Base-by-base conservation (phyloP, 140 eudicot genomes). In the Oenanthe javanica region DNA sequence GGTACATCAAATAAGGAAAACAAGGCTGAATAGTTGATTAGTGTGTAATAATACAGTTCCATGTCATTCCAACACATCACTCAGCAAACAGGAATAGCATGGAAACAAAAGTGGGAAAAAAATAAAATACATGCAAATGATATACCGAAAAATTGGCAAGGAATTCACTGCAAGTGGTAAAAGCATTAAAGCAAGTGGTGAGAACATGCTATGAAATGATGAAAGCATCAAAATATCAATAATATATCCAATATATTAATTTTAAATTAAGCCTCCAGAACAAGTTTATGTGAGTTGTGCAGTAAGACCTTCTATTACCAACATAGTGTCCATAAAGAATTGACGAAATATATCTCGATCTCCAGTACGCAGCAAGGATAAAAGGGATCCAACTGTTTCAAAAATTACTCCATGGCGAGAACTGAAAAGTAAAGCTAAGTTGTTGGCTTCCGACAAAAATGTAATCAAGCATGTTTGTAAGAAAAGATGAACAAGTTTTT, bases 261-360 rank as follows among this genome's bases (percentile, higher is more conserved):
- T 15, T 15, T 64, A 48, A 31, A 13, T 21, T n/a, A 78, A 21
- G 42, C 73, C 50, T 9, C 47, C 31, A 23, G 57, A 63, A 79
- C 75, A 19, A 23, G 46, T 40, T 27, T 61, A 63, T 45, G 61
- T 66, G 21, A 67, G 74, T 55, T 40, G 47, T 82, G 71, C 67
- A 51, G 16, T 18, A 52, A 72, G 83, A 95, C 99, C 97, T 95
- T 92, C 86, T 81, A 90, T 84, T 59, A 89, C 83, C 72, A 76
- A 75, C 91, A 85, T 88, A 79, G 83, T 79, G 85, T 92, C 97
- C 86, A 89, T 77, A 76, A 95, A 92, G 87, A 95, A 90, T 80
- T 85, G 97, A 49, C 99, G 89, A 78, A 89, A 95, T 9, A 93
- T 96, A 89, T 92, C 93, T 77, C 91, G 93, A 78, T 95, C 97